Base-by-base conservation (phyloP, 805 yeast genomes). In the Saccharomycopsis amapae region DNA sequence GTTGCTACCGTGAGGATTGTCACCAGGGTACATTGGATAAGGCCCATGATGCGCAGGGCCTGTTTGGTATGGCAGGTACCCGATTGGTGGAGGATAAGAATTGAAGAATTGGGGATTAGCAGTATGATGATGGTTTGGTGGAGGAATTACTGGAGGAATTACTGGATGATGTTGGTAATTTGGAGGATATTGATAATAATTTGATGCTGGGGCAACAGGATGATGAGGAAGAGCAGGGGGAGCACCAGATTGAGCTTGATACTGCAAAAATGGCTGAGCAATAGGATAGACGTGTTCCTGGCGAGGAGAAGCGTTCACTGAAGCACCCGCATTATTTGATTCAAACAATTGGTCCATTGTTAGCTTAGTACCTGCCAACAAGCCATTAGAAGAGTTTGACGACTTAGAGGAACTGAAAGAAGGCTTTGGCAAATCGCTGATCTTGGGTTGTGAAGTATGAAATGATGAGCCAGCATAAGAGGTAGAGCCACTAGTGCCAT, bases 401-500 rank as follows among this genome's bases (percentile, higher is more conserved):
- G 35, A 19, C 19, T 26, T 17, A 23, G 31, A 24, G 28, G 24
- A 9, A 4, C 36, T 31, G 24, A 49, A 49, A 7, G 41, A 18
- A 9, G 53, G 53, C 34, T 50, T 50, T 28, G 53, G 53, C 41
- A 50, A 50, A 3, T 50, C 53, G 3, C 39, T 19, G 10, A 44
- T 20, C 17, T 46, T 50, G 12, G 53, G 53, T 26, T 50, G 48
- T n/a, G 48, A 30, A 23, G 19, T 23, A 33, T 44, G 44, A 33
- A 50, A 50, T 2, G 53, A 50, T 2, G 50, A 46, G 13, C 53
- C 53, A 18, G 53, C 53, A 32, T 50, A 50, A 6, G 51, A 38
- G 17, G 7, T 24, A 13, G 36, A 12, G n/a, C 40, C 22, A 37
- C 24, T 35, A 18, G 49, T 30, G 31, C 30, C 30, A 5, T 19